Percentiles rank a stretch among this genome's conserved stretches.
Evolutionary conservation across 495 filamentous ascomycete genomes (phyloP).

Genomic region (Trichocladium antarcticum): DNA sequence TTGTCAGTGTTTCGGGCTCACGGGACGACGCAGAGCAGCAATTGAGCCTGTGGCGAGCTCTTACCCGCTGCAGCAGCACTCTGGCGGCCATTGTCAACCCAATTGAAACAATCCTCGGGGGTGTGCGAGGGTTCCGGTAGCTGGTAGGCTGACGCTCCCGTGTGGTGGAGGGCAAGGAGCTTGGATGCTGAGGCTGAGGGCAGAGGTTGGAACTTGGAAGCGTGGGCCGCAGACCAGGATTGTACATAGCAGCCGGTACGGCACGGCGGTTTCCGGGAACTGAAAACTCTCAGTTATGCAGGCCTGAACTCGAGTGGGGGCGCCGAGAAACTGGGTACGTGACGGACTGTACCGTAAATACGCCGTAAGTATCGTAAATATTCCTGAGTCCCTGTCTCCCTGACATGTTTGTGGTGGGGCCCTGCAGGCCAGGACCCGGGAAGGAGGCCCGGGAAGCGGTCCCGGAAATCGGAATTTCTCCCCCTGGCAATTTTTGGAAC

Average conservation of each 20-base stretch:
- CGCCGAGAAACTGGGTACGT: too few relatives aligned
- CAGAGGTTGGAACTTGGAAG: constrained; percentile 9
- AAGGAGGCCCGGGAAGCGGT: too few relatives aligned
- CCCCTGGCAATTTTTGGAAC: too few relatives aligned
- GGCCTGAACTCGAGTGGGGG: too few relatives aligned
- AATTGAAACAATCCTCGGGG: constrained; percentile 26
- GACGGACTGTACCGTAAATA: too few relatives aligned
- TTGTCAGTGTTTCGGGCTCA: constrained; percentile 2
- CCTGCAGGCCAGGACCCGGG: too few relatives aligned
- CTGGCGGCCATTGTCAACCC: constrained; percentile 41
- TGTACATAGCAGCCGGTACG: background rate
- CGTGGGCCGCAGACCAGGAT: constrained; percentile 1
- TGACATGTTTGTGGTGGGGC: too few relatives aligned
- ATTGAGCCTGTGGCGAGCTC: background rate
- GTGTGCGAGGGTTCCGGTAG: background rate
- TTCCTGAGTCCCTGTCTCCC: too few relatives aligned
- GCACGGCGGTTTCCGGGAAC: constrained; percentile 19
- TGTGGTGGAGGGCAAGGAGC: constrained; percentile 2
- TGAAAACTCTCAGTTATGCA: too few relatives aligned
- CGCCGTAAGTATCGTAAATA: too few relatives aligned
- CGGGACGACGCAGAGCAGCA: background rate
- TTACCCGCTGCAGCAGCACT: constrained; percentile 42
- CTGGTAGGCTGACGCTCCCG: background rate
- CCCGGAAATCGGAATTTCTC: background rate
- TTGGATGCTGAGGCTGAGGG: constrained; percentile 6